Conservation (phyloP, 805 yeast genomes). For the Myxozyma lipomycoides region DNA sequence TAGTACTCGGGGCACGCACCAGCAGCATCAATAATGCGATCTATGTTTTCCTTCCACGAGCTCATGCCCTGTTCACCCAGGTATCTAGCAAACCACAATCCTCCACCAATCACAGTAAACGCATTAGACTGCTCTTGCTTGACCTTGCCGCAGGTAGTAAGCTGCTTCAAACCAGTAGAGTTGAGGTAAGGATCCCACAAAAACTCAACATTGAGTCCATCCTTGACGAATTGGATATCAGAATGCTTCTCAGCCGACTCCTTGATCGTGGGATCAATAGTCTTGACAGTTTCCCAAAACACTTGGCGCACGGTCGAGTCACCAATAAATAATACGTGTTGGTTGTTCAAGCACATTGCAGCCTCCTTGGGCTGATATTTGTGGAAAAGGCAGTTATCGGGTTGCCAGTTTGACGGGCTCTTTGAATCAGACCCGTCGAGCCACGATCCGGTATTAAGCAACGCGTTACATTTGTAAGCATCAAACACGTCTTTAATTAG, state of each 20-base stretch:
- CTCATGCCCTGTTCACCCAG: conserved; percentile 20
- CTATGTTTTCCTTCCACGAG: conserved; percentile 18
- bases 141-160: conserved; percentile 8
- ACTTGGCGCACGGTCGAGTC: conserved; percentile 31
- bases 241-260: conserved; percentile 25
- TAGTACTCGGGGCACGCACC: conserved; percentile 9
- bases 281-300: conserved; percentile 29
- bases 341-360: conserved; percentile 19
- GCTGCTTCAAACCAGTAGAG: conserved; percentile 11
- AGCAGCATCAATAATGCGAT: conserved; percentile 11
- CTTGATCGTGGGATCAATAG: conserved; percentile 26
- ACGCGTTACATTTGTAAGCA: conserved; percentile 24
- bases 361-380: conserved; percentile 20
- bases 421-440: conserved; percentile 6
- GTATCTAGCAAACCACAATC: conserved; percentile 29
- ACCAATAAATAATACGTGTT: conserved; percentile 29
- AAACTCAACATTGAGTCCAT: conserved; percentile 24
- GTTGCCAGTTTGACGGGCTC: conserved; percentile 30
- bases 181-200: conserved; percentile 30
- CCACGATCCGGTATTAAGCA: conserved; percentile 20
- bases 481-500: conserved; percentile 16
- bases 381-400: conserved; percentile 28
- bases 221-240: conserved; percentile 16
- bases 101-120: conserved; percentile 19
- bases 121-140: conserved; percentile 5